Conservation (phyloP, 345 rosid species). For the Lagerstroemia speciosa region DNA sequence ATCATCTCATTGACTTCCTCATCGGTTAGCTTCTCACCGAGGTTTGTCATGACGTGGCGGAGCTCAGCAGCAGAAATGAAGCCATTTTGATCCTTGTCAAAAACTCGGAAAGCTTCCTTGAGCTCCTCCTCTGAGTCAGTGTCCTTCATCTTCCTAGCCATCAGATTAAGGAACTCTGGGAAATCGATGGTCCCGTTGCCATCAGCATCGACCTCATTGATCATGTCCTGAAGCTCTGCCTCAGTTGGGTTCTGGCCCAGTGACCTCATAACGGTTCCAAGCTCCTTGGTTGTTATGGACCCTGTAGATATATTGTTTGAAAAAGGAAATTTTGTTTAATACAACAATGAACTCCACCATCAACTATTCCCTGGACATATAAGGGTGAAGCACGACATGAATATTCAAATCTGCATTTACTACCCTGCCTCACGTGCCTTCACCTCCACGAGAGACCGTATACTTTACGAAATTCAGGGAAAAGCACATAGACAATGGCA, state of each 20-base stretch:
- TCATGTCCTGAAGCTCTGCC: conserved; percentile 56
- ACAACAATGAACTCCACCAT: not conserved
- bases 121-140: conserved; percentile 54
- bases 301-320: conserved; percentile 14
- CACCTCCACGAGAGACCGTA: not conserved
- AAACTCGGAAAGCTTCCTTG: conserved; percentile 49
- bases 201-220: conserved; percentile 53
- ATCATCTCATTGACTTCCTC: conserved; percentile 56
- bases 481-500: not conserved
- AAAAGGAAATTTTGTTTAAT: not conserved
- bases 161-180: conserved; percentile 42
- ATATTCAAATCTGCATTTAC: not conserved
- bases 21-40: conserved; percentile 51
- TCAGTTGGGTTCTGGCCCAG: conserved; percentile 52
- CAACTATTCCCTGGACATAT: not conserved
- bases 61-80: conserved; percentile 54
- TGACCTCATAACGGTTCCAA: conserved; percentile 50
- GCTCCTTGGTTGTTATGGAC: conserved; percentile 52
- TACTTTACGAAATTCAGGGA: not conserved
- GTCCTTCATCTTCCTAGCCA: conserved; percentile 55
- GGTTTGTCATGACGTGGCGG: conserved; percentile 53
- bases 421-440: not conserved
- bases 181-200: conserved; percentile 50
- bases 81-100: conserved; percentile 54
- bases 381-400: not conserved